A percentile compares a stretch with the other conserved stretches of the same genome.
These are phyloP conservation scores for Erysimum cheiri DNA, from an alignment of 441 rosid species.

Conservation along the genomic window DNA sequence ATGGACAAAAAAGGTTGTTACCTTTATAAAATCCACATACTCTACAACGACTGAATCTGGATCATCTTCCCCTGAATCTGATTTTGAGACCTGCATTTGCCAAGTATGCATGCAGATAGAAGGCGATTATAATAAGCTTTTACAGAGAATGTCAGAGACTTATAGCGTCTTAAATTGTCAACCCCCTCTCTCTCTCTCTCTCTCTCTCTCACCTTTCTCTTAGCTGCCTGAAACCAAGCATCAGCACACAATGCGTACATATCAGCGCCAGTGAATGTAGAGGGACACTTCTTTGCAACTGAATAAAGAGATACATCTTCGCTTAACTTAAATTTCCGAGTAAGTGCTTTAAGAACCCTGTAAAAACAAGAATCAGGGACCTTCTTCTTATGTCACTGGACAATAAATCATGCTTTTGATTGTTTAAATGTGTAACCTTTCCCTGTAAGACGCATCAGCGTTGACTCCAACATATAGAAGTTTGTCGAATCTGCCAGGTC, in stretches of 20 bases:
- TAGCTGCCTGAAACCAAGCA: conserved; percentile 99
- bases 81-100: conserved; percentile 56
- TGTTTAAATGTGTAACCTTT: conserved; percentile 58
- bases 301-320: conserved; percentile 80
- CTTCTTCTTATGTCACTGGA: background rate
- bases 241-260: conserved; percentile 98
- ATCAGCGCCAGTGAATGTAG: conserved; percentile 96
- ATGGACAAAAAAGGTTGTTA: conserved; percentile 36
- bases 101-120: conserved; percentile 27
- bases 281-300: conserved; percentile 87
- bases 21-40: conserved; percentile 80
- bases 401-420: background rate
- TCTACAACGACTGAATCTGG: conserved; percentile 71
- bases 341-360: conserved; percentile 92
- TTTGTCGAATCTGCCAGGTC: conserved; percentile 97
- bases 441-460: conserved; percentile 85
- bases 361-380: conserved; percentile 31
- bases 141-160: conserved; percentile 9
- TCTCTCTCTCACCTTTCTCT: conserved; percentile 67
- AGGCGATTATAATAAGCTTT: background rate
- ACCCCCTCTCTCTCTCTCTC: too few relatives aligned
- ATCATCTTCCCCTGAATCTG: conserved; percentile 56
- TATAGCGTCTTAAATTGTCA: background rate
- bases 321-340: conserved; percentile 86
- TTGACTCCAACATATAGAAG: conserved; percentile 93